These are phyloP conservation scores for Candida maltosa DNA, from an alignment of 805 yeast species.

Conservation along the genomic window DNA sequence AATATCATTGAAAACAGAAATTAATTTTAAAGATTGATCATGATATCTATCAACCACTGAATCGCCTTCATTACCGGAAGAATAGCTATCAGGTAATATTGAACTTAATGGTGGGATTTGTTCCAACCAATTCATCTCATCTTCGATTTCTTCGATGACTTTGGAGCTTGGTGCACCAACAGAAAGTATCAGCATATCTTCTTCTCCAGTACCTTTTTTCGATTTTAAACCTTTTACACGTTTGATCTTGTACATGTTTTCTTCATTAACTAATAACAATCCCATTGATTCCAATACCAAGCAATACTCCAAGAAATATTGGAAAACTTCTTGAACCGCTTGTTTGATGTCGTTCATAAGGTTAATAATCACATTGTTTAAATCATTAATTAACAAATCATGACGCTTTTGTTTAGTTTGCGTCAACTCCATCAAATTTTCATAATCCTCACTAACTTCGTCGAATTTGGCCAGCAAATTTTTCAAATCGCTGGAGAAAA, in stretches of 20 bases:
- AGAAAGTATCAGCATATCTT: conserved; percentile 23
- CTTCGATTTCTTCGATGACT: conserved; percentile 39
- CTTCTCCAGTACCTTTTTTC: conserved; percentile 27
- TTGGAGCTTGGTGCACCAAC: conserved; percentile 32
- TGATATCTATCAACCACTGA: conserved; percentile 7
- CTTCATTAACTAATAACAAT: conserved; percentile 52
- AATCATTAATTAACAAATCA: conserved; percentile 25
- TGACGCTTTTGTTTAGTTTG: conserved; percentile 19
- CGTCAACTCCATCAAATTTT: conserved; percentile 40
- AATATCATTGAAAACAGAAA: conserved; percentile 14
- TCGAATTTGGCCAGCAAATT: conserved; percentile 43
- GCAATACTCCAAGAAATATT: conserved; percentile 45
- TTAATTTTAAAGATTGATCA: conserved; percentile 13
- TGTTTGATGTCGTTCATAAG: conserved; percentile 14
- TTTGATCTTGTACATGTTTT: conserved; percentile 45
- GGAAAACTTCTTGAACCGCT: conserved; percentile 17
- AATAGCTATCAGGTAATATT: conserved; percentile 3
- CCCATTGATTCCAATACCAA: conserved; percentile 74
- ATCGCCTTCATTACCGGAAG: conserved; percentile 2
- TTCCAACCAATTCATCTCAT: conserved; percentile 46
- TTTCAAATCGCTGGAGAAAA: conserved; percentile 49
- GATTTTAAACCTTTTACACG: conserved; percentile 78
- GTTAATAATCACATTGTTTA: conserved; percentile 17
- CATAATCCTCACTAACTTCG: conserved; percentile 39
- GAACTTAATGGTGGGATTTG: conserved; percentile 14